phyloP scores from a whole-genome alignment of 305 asterid species.

The Fraxinus xanthoxyloides region DNA sequence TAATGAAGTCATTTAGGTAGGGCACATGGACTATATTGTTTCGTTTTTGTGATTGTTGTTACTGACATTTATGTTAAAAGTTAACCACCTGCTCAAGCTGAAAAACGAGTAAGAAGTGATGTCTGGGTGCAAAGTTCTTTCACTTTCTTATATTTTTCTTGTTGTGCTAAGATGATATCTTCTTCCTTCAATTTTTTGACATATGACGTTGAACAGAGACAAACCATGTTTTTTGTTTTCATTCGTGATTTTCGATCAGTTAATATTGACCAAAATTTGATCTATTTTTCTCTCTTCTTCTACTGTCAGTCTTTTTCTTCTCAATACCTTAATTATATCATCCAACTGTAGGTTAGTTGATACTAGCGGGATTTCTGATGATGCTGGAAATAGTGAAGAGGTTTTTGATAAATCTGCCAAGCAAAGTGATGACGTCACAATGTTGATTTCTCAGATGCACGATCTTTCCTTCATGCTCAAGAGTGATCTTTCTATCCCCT shows the following conservation, averaged over 20 bases:
- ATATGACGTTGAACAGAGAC: too few relatives aligned
- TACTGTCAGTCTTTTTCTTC: not conserved
- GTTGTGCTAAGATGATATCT: too few relatives aligned
- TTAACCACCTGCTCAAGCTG: too few relatives aligned
- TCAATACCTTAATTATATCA: not conserved
- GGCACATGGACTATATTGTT: too few relatives aligned
- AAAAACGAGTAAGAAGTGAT: too few relatives aligned
- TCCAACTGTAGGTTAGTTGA: slow-evolving; percentile 36
- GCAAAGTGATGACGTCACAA: slow-evolving; percentile 38
- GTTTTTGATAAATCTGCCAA: slow-evolving; percentile 19
- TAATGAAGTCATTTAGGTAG: too few relatives aligned
- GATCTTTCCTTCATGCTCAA: slow-evolving; percentile 82
- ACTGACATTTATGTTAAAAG: too few relatives aligned
- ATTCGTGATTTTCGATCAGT: not conserved
- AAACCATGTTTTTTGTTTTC: too few relatives aligned
- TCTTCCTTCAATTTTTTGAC: too few relatives aligned
- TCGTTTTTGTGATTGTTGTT: too few relatives aligned
- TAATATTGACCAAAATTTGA: not conserved
- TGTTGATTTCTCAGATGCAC: slow-evolving; percentile 66
- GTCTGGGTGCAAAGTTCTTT: too few relatives aligned
- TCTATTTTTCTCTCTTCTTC: not conserved
- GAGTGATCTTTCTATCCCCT: slow-evolving; percentile 47
- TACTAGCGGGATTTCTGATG: slow-evolving; percentile 20
- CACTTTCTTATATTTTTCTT: too few relatives aligned
- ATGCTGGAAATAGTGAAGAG: slow-evolving; percentile 22